Evolutionary conservation across 805 yeast genomes (phyloP).

Genomic region (Pichia kluyveri): DNA sequence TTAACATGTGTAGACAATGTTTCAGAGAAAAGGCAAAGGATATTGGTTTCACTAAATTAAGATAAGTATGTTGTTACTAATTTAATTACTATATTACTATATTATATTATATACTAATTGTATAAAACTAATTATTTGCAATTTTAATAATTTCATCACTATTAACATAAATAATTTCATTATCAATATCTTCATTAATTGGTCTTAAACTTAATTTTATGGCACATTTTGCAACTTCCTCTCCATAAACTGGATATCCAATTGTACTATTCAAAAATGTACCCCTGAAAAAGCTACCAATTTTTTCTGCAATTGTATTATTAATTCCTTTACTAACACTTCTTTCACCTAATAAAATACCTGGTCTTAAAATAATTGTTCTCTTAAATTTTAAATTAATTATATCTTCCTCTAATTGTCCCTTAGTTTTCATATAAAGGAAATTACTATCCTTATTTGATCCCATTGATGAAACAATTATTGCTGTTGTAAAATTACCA

Average conservation of each 20-base stretch:
- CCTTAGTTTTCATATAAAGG: slow-evolving; percentile 61
- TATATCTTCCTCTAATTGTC: slow-evolving; percentile 64
- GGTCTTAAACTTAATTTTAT: slow-evolving; percentile 16
- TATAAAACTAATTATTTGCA: slow-evolving; percentile 6
- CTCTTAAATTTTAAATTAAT: slow-evolving; percentile 54
- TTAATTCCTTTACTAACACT: slow-evolving; percentile 30
- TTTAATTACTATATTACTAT: too few relatives aligned
- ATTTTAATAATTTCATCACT: slow-evolving; percentile 17
- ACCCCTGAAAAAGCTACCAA: slow-evolving; percentile 28
- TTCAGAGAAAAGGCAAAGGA: slow-evolving; percentile 99
- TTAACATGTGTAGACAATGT: slow-evolving; percentile 99
- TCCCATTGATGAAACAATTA: slow-evolving; percentile 60
- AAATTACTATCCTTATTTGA: slow-evolving; percentile 50
- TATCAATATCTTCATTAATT: slow-evolving; percentile 15
- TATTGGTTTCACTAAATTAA: slow-evolving; percentile 98
- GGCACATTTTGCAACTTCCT: slow-evolving; percentile 55
- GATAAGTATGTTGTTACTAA: too few relatives aligned
- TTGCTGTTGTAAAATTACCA: slow-evolving; percentile 54
- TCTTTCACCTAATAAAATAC: slow-evolving; percentile 60
- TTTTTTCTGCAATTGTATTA: slow-evolving; percentile 23
- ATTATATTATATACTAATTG: too few relatives aligned
- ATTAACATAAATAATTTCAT: slow-evolving; percentile 17
- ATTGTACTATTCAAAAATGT: slow-evolving; percentile 24
- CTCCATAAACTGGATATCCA: slow-evolving; percentile 47
- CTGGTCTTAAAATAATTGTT: slow-evolving; percentile 73